phyloP scores from a whole-genome alignment of 768 basidiomycete genomes.

The Lentinula sp. region DNA sequence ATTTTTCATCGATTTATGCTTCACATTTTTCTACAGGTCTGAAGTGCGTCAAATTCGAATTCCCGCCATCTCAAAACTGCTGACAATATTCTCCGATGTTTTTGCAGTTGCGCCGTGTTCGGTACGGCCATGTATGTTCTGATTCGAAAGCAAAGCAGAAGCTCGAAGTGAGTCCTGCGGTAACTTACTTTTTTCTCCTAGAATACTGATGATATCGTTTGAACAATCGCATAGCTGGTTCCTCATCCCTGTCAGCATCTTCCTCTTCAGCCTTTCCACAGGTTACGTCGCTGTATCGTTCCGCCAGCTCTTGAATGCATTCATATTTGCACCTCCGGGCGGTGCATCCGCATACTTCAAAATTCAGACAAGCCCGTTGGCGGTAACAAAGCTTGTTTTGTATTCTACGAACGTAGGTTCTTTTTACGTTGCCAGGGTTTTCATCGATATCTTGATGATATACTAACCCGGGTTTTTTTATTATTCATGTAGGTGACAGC shows the following conservation, averaged over 20 bases:
- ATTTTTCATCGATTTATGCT: not conserved
- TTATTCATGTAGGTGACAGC: conserved; percentile 5
- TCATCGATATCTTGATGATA: not conserved
- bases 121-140: conserved; percentile 5
- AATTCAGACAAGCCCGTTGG: not conserved
- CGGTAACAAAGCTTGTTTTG: conserved; percentile 1
- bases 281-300: conserved; percentile 1
- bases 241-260: not conserved
- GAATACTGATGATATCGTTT: too few relatives aligned
- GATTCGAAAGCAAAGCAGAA: not conserved
- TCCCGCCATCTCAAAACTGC: not conserved
- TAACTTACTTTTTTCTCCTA: too few relatives aligned
- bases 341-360: conserved; percentile 3
- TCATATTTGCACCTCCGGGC: not conserved
- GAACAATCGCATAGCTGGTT: not conserved
- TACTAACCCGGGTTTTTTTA: not conserved
- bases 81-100: not conserved
- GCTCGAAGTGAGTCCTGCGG: not conserved
- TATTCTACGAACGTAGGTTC: conserved; percentile 2
- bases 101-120: not conserved
- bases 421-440: not conserved
- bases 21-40: not conserved
- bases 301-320: conserved; percentile 3
- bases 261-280: conserved; percentile 3
- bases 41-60: not conserved